Base-by-base conservation (phyloP, 202 grass and related monocot species). In the Hordeum pubiflorum region DNA sequence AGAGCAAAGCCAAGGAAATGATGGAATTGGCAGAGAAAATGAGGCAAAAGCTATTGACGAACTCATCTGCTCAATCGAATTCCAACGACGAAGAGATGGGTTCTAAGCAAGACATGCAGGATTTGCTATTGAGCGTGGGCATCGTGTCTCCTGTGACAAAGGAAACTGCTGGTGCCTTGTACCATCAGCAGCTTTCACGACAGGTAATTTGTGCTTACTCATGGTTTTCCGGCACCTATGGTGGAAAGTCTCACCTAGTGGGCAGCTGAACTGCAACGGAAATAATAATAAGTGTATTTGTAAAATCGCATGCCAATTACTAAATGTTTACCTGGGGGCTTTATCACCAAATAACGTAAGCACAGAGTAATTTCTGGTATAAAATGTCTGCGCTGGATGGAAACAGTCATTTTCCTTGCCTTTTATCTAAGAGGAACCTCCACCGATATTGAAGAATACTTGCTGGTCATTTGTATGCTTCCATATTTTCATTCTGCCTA, bases 1-100 rank as follows among this genome's bases (percentile, higher is more conserved):
- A 99, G 97, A 85, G 92, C 87, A 96, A 99, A 91, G 97, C 97
- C 74, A 99, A 96, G 92, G 97, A 99, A 52, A 99, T 99, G 97
- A 94, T 99, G 80, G 92, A 99, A 57, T 61, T 99, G 37, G 97
- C 91, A n/a, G 97, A 99, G 81, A 96, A 89, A 79, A 96, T 99
- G 96, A 89, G 92, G 71, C 87, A 89, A 59, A 99, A 99, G 81
- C 79, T 99, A 75, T 78, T 99, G 70, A 87, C 81, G n/a, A 91
- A 90, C 44, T 81, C 85, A 17, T 87, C 74, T 63, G n/a, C 78
- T 52, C 88, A 93, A 80, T 50, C 75, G 32, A 98, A 88, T 86
- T 81, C 92, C 26, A 87, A 84, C 83, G 92, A 99, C 77, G 96
- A 96, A 82, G 96, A 96, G 70, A 87, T 96, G 91, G 92, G 83